A percentile compares a stretch with the other conserved stretches of the same genome.
These are phyloP conservation scores for Pugionium cornutum DNA, from an alignment of 345 rosid species.

Conservation along the genomic window DNA sequence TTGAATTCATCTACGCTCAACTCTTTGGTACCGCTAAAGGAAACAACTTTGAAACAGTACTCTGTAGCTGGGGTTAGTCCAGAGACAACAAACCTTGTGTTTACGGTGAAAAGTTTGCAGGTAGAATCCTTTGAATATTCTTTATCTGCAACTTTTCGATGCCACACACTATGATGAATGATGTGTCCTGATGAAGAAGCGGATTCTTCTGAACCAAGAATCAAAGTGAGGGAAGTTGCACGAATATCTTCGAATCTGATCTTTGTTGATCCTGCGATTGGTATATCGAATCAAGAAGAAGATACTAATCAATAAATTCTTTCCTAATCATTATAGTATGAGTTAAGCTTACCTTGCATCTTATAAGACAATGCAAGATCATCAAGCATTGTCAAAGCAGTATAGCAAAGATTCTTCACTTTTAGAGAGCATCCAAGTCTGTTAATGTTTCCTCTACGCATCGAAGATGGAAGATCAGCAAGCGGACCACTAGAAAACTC, in stretches of 20 bases:
- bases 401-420: slow-evolving; percentile 60
- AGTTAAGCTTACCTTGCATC: slow-evolving; percentile 1
- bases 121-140: slow-evolving; percentile 59
- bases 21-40: slow-evolving; percentile 46
- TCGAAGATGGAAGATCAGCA: slow-evolving; percentile 46
- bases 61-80: slow-evolving; percentile 61
- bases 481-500: slow-evolving; percentile 61
- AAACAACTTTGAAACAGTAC: slow-evolving; percentile 58
- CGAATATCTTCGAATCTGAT: slow-evolving; percentile 58
- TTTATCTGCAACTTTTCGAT: slow-evolving; percentile 50
- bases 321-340: no score
- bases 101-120: slow-evolving; percentile 49
- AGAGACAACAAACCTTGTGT: slow-evolving; percentile 52
- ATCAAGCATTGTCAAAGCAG: slow-evolving; percentile 51
- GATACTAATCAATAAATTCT: background rate
- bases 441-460: slow-evolving; percentile 58
- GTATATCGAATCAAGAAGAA: background rate
- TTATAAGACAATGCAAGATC: slow-evolving; percentile 5
- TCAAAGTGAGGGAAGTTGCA: slow-evolving; percentile 54
- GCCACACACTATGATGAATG: slow-evolving; percentile 51
- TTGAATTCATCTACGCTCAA: slow-evolving; percentile 47
- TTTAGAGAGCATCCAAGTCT: slow-evolving; percentile 54
- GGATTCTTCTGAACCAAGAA: slow-evolving; percentile 44
- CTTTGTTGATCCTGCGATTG: slow-evolving; percentile 25
- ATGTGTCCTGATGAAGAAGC: slow-evolving; percentile 34